Conservation (phyloP, 2,329 filamentous ascomycete species). For the Botrytis sinoallii region DNA sequence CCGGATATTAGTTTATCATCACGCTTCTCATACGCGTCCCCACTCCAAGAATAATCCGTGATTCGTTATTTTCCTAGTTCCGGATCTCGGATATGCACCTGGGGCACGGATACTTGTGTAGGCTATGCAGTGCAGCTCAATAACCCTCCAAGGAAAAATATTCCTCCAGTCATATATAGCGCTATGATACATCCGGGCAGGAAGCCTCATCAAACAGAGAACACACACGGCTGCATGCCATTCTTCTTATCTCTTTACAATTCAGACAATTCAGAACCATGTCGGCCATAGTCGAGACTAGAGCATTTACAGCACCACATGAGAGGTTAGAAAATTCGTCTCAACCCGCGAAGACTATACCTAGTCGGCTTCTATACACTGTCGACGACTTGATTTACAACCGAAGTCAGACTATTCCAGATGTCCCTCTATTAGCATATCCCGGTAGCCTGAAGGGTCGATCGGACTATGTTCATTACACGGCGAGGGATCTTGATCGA, state of each 20-base stretch:
- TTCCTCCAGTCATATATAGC: constrained; percentile 12
- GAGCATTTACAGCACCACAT: constrained; percentile 5
- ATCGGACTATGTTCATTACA: constrained; percentile 34
- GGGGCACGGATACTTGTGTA: constrained; percentile 9
- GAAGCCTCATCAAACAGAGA: neutral
- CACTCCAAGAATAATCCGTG: neutral
- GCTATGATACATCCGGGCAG: neutral
- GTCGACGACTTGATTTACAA: constrained; percentile 33
- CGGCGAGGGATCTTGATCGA: constrained; percentile 34
- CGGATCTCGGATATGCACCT: constrained; percentile 15
- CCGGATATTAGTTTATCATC: neutral
- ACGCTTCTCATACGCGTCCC: neutral
- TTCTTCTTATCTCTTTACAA: neutral
- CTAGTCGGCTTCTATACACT: constrained; percentile 19
- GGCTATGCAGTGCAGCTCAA: neutral
- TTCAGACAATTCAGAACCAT: neutral
- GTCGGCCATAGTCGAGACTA: constrained; percentile 3
- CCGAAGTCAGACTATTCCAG: constrained; percentile 27
- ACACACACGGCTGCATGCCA: neutral
- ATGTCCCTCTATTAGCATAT: constrained; percentile 33
- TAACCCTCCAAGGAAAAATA: constrained; percentile 1
- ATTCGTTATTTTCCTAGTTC: constrained; percentile 6
- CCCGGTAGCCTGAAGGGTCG: constrained; percentile 26
- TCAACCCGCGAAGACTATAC: neutral
- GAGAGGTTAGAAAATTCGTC: neutral